Conservation (phyloP, 1,139 yeast genomes). For the Dujonia santamariae region DNA sequence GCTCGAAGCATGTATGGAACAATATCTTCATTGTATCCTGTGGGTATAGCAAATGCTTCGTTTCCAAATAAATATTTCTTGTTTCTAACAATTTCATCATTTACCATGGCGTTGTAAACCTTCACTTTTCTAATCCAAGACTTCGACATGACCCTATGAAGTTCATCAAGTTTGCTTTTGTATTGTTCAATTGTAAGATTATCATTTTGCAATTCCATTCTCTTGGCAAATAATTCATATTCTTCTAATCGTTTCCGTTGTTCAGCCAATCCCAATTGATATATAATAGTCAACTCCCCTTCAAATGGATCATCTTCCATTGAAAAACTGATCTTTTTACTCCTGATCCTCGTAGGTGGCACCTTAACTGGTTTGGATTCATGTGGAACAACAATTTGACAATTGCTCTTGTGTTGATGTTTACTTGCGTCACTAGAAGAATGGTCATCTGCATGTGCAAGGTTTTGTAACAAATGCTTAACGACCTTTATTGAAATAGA, state of each 20-base stretch:
- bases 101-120: slow-evolving; percentile 38
- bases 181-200: slow-evolving; percentile 7
- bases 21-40: slow-evolving; percentile 48
- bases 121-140: slow-evolving; percentile 53
- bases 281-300: slow-evolving; percentile 68
- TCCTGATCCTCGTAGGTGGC: slow-evolving; percentile 51
- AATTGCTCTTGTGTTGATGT: slow-evolving; percentile 15
- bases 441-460: slow-evolving; percentile 16
- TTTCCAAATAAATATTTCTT: slow-evolving; percentile 46
- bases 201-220: slow-evolving; percentile 6
- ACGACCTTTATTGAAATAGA: slow-evolving; percentile 52
- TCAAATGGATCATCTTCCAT: slow-evolving; percentile 90
- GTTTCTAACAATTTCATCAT: slow-evolving; percentile 49
- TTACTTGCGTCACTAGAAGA: too few species aligned
- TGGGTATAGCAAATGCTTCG: slow-evolving; percentile 39
- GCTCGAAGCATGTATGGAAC: slow-evolving; percentile 61
- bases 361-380: slow-evolving; percentile 43
- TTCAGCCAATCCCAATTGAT: slow-evolving; percentile 72
- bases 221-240: slow-evolving; percentile 39
- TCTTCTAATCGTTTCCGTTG: slow-evolving; percentile 66
- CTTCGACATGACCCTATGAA: slow-evolving; percentile 20
- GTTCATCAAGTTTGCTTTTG: slow-evolving; percentile 12
- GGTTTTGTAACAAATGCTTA: slow-evolving; percentile 47
- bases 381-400: slow-evolving; percentile 22
- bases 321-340: slow-evolving; percentile 45